phyloP scores from a whole-genome alignment of 768 basidiomycete species.

The Tylopilus balloui region DNA sequence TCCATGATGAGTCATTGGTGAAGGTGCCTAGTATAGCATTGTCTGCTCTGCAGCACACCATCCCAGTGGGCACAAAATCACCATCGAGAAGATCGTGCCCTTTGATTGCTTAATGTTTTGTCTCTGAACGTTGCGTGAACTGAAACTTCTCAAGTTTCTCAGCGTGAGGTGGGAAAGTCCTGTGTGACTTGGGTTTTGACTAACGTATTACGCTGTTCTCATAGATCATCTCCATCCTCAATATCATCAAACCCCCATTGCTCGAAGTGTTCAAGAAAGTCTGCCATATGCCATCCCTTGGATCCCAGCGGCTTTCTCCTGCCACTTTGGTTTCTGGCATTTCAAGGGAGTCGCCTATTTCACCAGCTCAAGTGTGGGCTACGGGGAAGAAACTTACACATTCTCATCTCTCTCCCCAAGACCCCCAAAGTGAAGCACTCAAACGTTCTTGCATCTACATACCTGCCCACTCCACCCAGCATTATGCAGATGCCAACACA shows the following conservation, averaged over 20 bases:
- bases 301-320: slow-evolving; percentile 20
- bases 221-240: slow-evolving; percentile 85
- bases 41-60: slow-evolving; percentile 90
- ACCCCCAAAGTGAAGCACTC: slow-evolving; percentile 14
- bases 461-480: not conserved
- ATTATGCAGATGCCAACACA: slow-evolving; percentile 8
- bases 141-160: slow-evolving; percentile 79
- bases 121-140: slow-evolving; percentile 81
- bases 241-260: slow-evolving; percentile 78
- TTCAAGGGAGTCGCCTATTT: slow-evolving; percentile 1
- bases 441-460: not conserved
- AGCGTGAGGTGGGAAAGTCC: too few species aligned
- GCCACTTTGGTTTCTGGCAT: not conserved
- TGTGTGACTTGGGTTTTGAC: not conserved
- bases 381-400: slow-evolving; percentile 5
- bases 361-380: not conserved
- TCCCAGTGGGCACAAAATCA: slow-evolving; percentile 86
- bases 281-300: slow-evolving; percentile 49
- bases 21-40: slow-evolving; percentile 92
- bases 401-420: slow-evolving; percentile 1
- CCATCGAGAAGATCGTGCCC: slow-evolving; percentile 94
- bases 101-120: slow-evolving; percentile 97
- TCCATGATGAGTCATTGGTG: slow-evolving; percentile 84
- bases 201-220: not conserved
- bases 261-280: slow-evolving; percentile 86